Conservation (phyloP, 495 filamentous ascomycete genomes). For the Stereocaulon alpinum region DNA sequence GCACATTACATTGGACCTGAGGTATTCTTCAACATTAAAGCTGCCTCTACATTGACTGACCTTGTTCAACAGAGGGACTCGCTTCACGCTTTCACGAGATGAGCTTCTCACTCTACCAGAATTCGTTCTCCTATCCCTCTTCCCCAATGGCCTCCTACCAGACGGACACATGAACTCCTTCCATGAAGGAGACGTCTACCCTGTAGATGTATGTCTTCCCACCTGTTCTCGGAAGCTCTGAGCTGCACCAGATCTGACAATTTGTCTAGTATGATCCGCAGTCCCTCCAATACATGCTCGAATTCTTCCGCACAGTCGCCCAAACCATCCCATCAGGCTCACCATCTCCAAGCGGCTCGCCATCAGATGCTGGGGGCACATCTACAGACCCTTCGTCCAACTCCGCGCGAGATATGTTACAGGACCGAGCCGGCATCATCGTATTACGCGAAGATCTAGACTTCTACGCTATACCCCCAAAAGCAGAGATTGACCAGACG, state of each 20-base stretch:
- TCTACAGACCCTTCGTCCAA: conserved; percentile 55
- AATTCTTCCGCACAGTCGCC: conserved; percentile 94
- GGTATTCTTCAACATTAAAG: conserved; percentile 44
- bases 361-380: conserved; percentile 48
- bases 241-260: conserved; percentile 30
- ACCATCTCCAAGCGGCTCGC: conserved; percentile 48
- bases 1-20: conserved; percentile 86
- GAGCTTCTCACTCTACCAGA: conserved; percentile 92
- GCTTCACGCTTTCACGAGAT: conserved; percentile 87
- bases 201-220: conserved; percentile 76
- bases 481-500: conserved; percentile 65
- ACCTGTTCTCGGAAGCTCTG: conserved; percentile 10
- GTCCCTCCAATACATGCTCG: conserved; percentile 97
- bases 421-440: conserved; percentile 92
- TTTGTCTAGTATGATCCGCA: conserved; percentile 82
- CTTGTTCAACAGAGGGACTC: conserved; percentile 57
- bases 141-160: conserved; percentile 93
- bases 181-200: conserved; percentile 85
- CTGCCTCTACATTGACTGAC: conserved; percentile 20
- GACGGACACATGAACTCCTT: conserved; percentile 94
- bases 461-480: conserved; percentile 94
- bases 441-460: conserved; percentile 94
- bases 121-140: conserved; percentile 96
- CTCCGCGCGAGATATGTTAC: conserved; percentile 65
- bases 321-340: conserved; percentile 76